Conservation (phyloP, 2,329 filamentous ascomycete species). For the Exophiala alcalophila region DNA sequence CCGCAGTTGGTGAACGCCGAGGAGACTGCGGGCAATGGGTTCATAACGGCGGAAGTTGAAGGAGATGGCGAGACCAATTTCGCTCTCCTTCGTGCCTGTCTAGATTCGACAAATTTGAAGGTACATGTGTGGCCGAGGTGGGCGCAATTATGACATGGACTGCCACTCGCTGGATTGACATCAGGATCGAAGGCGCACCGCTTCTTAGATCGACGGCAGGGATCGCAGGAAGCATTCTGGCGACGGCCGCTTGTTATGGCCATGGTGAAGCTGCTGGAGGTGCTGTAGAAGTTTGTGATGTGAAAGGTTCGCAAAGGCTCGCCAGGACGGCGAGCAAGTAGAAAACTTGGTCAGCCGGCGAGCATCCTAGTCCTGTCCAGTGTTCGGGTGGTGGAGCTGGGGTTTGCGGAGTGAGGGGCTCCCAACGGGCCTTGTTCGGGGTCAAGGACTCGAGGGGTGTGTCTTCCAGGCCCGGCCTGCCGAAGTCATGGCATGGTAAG, state of each 20-base stretch:
- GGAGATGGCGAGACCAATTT: background rate
- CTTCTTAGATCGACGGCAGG: constrained; percentile 8
- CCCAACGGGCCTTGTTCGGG: no score
- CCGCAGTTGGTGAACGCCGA: background rate
- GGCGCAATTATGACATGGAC: constrained; percentile 3
- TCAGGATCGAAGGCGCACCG: constrained; percentile 6
- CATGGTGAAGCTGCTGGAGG: constrained; percentile 2
- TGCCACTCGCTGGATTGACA: background rate
- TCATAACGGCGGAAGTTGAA: background rate
- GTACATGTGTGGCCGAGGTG: constrained; percentile 9
- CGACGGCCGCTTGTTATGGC: constrained; percentile 1
- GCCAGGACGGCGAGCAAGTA: no score
- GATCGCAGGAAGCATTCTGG: constrained; percentile 11
- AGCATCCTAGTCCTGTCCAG: no score
- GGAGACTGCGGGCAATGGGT: background rate
- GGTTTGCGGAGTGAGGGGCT: no score
- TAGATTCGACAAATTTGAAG: constrained; percentile 9
- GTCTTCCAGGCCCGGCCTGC: no score
- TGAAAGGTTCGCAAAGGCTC: no score
- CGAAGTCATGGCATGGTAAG: no score
- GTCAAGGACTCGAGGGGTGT: no score
- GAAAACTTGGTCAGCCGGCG: no score
- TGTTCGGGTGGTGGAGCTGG: no score
- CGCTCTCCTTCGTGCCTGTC: background rate
- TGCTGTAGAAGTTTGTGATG: background rate